These are phyloP conservation scores for Fusarium sp. DNA, from an alignment of 2,329 filamentous ascomycete genomes.

Conservation along the genomic window DNA sequence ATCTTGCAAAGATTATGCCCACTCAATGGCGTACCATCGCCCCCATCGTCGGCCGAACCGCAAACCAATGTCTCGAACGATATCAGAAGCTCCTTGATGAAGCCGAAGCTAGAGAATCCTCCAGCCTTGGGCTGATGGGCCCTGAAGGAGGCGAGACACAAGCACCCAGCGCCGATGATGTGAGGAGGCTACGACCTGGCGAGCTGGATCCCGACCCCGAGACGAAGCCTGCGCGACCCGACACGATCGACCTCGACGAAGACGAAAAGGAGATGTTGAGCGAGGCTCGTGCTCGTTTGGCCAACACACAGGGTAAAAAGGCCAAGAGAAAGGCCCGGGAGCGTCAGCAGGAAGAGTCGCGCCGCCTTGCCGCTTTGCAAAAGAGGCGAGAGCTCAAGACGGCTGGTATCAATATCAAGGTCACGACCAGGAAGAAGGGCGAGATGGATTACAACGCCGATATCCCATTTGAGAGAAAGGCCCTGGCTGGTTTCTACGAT, in stretches of 20 bases:
- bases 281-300: slow-evolving; percentile 93
- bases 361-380: slow-evolving; percentile 87
- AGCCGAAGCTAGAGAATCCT: slow-evolving; percentile 88
- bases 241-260: slow-evolving; percentile 97
- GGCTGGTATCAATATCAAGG: slow-evolving; percentile 97
- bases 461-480: slow-evolving; percentile 95
- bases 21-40: slow-evolving; percentile 99
- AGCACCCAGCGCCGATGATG: slow-evolving; percentile 92
- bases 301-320: slow-evolving; percentile 99
- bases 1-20: slow-evolving; percentile 97
- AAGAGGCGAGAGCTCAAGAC: slow-evolving; percentile 97
- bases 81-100: slow-evolving; percentile 98
- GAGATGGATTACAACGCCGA: slow-evolving; percentile 99
- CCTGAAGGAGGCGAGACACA: slow-evolving; percentile 87
- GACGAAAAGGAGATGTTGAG: slow-evolving; percentile 99
- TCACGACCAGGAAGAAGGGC: slow-evolving; percentile 88
- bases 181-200: slow-evolving; percentile 86
- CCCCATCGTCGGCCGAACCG: slow-evolving; percentile 93
- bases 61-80: slow-evolving; percentile 95
- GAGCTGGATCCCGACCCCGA: slow-evolving; percentile 98
- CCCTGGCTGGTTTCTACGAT: slow-evolving; percentile 91
- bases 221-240: slow-evolving; percentile 92
- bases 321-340: slow-evolving; percentile 97
- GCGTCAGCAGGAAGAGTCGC: slow-evolving; percentile 92
- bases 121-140: slow-evolving; percentile 84